Conservation (phyloP, 768 basidiomycete genomes). For the Paxillus rubicundulus region DNA sequence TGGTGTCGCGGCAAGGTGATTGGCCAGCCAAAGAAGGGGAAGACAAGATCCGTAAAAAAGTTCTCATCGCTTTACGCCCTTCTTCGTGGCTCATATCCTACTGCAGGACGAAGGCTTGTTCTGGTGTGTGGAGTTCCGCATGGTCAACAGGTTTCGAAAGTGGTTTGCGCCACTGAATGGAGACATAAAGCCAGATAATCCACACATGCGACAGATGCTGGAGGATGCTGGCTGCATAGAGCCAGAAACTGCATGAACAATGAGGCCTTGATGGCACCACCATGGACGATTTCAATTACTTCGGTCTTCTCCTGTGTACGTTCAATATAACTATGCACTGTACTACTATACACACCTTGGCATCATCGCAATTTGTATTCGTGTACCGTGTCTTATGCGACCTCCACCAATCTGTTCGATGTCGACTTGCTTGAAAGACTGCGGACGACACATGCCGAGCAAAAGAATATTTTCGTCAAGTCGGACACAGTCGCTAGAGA, state of each 20-base stretch:
- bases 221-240: constrained; percentile 47
- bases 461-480: too few species aligned
- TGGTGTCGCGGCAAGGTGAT: constrained; percentile 53
- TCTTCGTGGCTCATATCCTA: not conserved
- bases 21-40: constrained; percentile 42
- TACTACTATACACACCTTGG: not conserved
- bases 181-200: constrained; percentile 60
- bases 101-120: constrained; percentile 48
- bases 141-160: constrained; percentile 45
- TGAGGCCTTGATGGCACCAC: not conserved
- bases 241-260: not conserved
- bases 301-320: not conserved
- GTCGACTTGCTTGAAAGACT: too few species aligned
- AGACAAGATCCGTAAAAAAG: constrained; percentile 45
- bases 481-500: too few species aligned
- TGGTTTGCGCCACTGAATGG: constrained; percentile 65
- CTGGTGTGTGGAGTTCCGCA: constrained; percentile 49
- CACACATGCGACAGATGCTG: constrained; percentile 46
- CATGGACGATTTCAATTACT: not conserved
- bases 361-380: not conserved
- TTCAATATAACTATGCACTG: constrained; percentile 3
- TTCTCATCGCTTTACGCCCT: not conserved
- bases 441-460: too few species aligned
- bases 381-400: too few species aligned
- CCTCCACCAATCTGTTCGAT: too few species aligned